A percentile compares a stretch with the other conserved stretches of the same genome.
Conservation (phyloP, 148 eudicot genomes). For the Cornus florida region DNA sequence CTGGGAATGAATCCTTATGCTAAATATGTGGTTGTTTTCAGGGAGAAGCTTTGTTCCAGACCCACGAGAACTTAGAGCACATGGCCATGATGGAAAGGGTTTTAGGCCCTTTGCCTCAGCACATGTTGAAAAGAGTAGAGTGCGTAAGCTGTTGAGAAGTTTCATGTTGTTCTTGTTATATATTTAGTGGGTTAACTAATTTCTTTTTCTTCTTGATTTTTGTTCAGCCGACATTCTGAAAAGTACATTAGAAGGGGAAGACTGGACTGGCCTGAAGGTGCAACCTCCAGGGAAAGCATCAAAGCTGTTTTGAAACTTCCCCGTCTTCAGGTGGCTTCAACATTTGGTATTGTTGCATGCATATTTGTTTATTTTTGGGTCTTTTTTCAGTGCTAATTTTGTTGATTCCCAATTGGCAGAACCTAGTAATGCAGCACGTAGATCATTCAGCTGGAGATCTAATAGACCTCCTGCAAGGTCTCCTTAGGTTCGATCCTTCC, state of each 20-base stretch:
- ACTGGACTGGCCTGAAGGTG: constrained; percentile 70
- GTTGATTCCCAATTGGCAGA: constrained; percentile 29
- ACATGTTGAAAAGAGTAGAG: constrained; percentile 59
- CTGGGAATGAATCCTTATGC: neutral
- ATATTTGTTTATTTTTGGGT: neutral
- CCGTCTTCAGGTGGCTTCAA: constrained; percentile 51
- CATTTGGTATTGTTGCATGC: neutral
- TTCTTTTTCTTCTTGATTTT: constrained; percentile 5
- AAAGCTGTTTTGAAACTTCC: constrained; percentile 55
- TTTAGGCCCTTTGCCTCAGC: constrained; percentile 59
- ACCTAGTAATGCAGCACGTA: constrained; percentile 63
- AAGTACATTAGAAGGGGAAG: constrained; percentile 64
- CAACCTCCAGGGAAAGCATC: constrained; percentile 68
- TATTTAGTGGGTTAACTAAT: neutral
- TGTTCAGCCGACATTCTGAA: constrained; percentile 55
- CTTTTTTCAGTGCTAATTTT: constrained; percentile 5
- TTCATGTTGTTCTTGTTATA: neutral
- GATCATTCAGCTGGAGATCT: constrained; percentile 76
- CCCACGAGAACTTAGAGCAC: constrained; percentile 67
- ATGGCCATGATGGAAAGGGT: constrained; percentile 74
- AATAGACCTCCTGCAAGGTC: constrained; percentile 61
- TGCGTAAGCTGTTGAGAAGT: constrained; percentile 27
- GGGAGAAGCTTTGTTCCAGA: constrained; percentile 74
- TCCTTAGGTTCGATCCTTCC: constrained; percentile 55
- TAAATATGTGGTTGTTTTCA: constrained; percentile 13